Evolutionary conservation across 495 filamentous ascomycete genomes (phyloP), one percentile per base, ranked within the genome.

Genomic region (Daldinia caldariorum): DNA sequence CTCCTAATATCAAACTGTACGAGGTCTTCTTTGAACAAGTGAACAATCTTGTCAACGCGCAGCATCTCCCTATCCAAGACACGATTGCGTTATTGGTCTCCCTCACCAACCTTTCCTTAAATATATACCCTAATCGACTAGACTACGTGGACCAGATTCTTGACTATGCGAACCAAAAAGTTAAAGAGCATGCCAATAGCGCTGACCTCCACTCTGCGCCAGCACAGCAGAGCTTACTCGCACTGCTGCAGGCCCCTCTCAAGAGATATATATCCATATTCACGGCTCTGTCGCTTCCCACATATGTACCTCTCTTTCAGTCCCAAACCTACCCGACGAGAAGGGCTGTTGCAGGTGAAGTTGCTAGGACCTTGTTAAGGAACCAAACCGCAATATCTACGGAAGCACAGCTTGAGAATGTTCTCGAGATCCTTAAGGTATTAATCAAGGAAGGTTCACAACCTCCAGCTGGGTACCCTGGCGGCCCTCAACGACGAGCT

Each of bases 1-100:
- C 94, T 2, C 86, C 90, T 50, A 89, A 94, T 77, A 87, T 97
- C 57, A 94, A 91, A 78, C 87, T 99, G 9, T 99, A 97, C 79
- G 94, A 97, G 79, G 94, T 98, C 49, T 99, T 99, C 81, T 97
- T 97, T 76, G 92, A 96, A 51, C 95, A 99, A 75, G 96, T 98
- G 58, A 90, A 94, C 67, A 93, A 93, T 73, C 84, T 99, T 49
- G 94, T 98, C 68, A 92, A 92, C 78, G 90, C 90, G 16, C 94
- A 97, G 73, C 89, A 92, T 69, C 83, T 99, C 61, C 90, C 93
- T 4, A 97, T 99, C 59, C 93, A 97, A 78, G 95, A 99, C 78
- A 97, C 91, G 20, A 95, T 94, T 70, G 95, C 94, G 12, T 82
- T 98, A 32, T 84, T 97, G 38, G 94, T 96, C 26, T 99, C 95